Evolutionary conservation across 2,329 filamentous ascomycete genomes (phyloP).

Genomic region (Claviceps sp.): DNA sequence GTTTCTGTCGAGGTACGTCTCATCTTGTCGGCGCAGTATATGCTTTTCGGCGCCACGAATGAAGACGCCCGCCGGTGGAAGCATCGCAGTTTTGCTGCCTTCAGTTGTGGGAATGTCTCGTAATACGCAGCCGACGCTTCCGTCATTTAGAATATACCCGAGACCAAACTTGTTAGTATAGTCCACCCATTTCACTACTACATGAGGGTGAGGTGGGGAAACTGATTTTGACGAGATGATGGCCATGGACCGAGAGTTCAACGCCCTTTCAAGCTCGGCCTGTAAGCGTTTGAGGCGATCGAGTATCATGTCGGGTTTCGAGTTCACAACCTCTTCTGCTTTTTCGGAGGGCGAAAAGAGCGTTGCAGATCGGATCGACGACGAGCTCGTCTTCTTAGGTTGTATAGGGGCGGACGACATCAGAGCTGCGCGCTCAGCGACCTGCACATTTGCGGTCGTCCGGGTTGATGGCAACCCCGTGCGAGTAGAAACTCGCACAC

Average conservation of each 20-base stretch:
- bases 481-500: conserved; percentile 16
- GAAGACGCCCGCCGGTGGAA: conserved; percentile 59
- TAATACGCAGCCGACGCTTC: conserved; percentile 61
- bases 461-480: conserved; percentile 15
- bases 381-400: conserved; percentile 16
- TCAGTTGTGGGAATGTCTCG: conserved; percentile 40
- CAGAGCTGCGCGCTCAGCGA: conserved; percentile 18
- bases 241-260: conserved; percentile 51
- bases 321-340: conserved; percentile 35
- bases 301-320: conserved; percentile 44
- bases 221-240: conserved; percentile 41
- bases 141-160: conserved; percentile 72
- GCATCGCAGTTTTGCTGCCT: conserved; percentile 33
- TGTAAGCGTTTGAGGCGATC: conserved; percentile 43
- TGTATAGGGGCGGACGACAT: conserved; percentile 13
- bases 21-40: conserved; percentile 47
- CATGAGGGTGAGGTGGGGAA: conserved; percentile 43
- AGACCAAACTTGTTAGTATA: conserved; percentile 80
- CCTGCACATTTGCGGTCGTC: conserved; percentile 14
- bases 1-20: conserved; percentile 40
- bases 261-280: conserved; percentile 45
- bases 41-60: conserved; percentile 60
- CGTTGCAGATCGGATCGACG: conserved; percentile 27
- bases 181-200: conserved; percentile 73
- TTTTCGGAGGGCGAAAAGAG: conserved; percentile 44